Base-by-base conservation (phyloP, 331 rosid species). In the Acacia pycnantha region DNA sequence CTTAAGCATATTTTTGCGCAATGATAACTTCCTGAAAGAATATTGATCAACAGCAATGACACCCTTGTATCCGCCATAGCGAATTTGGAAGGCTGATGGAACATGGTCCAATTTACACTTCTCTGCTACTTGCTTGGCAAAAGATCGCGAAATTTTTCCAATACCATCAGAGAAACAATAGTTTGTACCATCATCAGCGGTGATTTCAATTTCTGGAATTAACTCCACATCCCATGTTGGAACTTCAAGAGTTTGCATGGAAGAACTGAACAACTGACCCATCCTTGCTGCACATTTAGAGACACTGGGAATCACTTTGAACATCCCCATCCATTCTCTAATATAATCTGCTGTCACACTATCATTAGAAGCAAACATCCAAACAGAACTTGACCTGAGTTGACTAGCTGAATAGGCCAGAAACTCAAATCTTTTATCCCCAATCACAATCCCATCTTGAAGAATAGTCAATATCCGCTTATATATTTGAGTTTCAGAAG, bases 401-500 rank as follows among this genome's bases (percentile, higher is more conserved):
- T 95, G 98, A 91, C 98, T 95, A n/a, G 97, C 98, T 3, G 98
- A 95, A 88, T 93, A 95, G 58, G 98, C 98, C 73, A 95, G 89
- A 87, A 95, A 95, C 86, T 93, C 93, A 81, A 93, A 95, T 77
- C 84, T 90, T 83, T 93, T 95, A 4, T 82, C 59, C 48, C 98
- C 98, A 79, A 95, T 93, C 54, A 90, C 88, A 83, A 95, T 84
- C 83, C 98, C 98, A 77, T 93, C 91, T 51, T 88, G 93, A 81
- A 95, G 98, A 86, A 90, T 80, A 66, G 88, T 77, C 88, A 95
- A 53, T 76, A 95, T 82, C 77, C 96, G 90, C 74, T 86, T 77
- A 75, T 93, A 92, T 77, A 95, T 87, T 68, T 80, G 86, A 22
- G 97, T 95, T 79, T 86, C 83, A 56, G 80, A 86, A 81, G 96